Evolutionary conservation across 495 filamentous ascomycete species (phyloP).

Genomic region (Penicillium atrosanguineum): DNA sequence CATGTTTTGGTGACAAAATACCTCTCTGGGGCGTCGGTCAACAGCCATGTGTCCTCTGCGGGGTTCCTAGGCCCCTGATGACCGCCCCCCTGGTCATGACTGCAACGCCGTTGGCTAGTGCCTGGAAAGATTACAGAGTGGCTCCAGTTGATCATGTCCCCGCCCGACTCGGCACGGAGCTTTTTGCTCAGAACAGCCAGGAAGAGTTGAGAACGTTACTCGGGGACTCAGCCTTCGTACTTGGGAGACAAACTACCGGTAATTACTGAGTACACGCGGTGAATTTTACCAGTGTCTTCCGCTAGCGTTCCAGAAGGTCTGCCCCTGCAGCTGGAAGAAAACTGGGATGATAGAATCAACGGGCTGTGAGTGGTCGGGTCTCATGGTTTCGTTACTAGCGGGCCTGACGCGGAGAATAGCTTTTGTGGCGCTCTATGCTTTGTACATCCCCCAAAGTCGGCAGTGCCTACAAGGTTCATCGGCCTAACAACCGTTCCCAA

Average conservation of each 20-base stretch:
- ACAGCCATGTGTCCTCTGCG: slow-evolving; percentile 1
- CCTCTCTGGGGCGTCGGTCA: too few species aligned
- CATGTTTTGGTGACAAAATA: background rate
- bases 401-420: slow-evolving; percentile 4
- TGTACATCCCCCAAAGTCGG: background rate
- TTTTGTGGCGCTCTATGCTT: slow-evolving; percentile 12
- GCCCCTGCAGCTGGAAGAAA: slow-evolving; percentile 13
- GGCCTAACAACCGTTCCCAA: slow-evolving; percentile 1
- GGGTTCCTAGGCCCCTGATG: background rate
- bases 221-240: background rate
- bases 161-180: slow-evolving; percentile 5
- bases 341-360: background rate
- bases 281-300: slow-evolving; percentile 12
- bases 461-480: background rate
- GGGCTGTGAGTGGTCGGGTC: background rate
- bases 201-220: background rate
- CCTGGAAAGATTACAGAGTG: background rate
- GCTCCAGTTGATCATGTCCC: background rate
- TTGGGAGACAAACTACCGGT: too few species aligned
- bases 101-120: slow-evolving; percentile 2
- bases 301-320: slow-evolving; percentile 20
- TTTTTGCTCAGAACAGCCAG: slow-evolving; percentile 1
- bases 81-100: background rate
- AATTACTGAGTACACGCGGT: background rate
- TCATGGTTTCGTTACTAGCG: background rate